Base-by-base conservation (phyloP, 345 rosid species). In the Pistacia integerrima region DNA sequence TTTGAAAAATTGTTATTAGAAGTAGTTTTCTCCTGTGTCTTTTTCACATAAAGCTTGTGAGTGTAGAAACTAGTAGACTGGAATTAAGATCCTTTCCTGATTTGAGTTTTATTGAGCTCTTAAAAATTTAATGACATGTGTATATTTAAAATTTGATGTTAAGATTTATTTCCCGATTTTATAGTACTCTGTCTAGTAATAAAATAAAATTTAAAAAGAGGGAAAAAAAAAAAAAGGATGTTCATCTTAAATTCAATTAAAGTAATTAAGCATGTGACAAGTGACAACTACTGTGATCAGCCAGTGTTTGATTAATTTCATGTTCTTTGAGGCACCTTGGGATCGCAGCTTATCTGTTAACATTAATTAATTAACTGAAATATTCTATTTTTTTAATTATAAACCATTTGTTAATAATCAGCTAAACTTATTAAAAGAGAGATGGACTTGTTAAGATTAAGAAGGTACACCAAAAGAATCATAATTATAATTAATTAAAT, bases 41-140 rank as follows among this genome's bases (percentile, higher is more conserved):
- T 5, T 13, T 44, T 48, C 74, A 69, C 69, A 68, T 55, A 56
- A 64, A 64, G 64, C 63, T 35, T 79, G 66, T 67, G 76, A 62
- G 77, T 70, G 49, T 13, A 25, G 25, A 25, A 25, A 25, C 25
- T 25, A 25, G 25, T 25, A 25, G 25, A 25, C 25, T 25, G 25
- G 25, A 25, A 25, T 25, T 25, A 25, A 25, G 25, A 25, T 25
- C 25, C 25, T 25, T 25, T 25, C 25, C 25, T 25, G 25, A 25
- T 25, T 25, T 25, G 25, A 25, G 25, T 25, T 25, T 25, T 25
- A 25, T 25, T 61, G 67, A 51, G 5, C 41, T 36, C 5, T 36
- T 36, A 36, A 5, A 36, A 2, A 36, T 36, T 5, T 36, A 5
- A 41, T 41, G 44, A 41, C 44, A 41, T 41, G 44, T 41, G 6